These are phyloP conservation scores for Phaeomoniella chlamydospora DNA, from an alignment of 2,329 filamentous ascomycete genomes.

Conservation along the genomic window DNA sequence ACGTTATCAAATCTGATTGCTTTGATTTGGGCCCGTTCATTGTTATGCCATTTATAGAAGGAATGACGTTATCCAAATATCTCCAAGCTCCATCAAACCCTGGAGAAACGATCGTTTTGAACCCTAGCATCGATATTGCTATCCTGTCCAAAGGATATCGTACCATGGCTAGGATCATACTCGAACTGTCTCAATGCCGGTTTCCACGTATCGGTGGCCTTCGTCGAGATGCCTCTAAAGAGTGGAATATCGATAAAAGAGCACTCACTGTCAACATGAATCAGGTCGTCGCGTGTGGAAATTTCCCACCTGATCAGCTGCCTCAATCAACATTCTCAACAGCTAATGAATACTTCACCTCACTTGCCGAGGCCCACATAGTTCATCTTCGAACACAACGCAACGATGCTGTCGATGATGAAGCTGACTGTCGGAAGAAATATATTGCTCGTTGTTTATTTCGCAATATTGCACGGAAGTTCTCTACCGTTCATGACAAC, in stretches of 20 bases:
- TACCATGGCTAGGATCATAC: slow-evolving; percentile 13
- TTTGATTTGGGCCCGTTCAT: slow-evolving; percentile 11
- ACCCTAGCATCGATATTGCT: slow-evolving; percentile 8
- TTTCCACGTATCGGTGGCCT: slow-evolving; percentile 14
- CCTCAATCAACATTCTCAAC: slow-evolving; percentile 8
- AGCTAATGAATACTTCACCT: slow-evolving; percentile 14
- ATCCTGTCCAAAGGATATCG: slow-evolving; percentile 12
- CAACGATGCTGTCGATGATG: slow-evolving; percentile 16
- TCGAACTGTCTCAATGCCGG: slow-evolving; percentile 13
- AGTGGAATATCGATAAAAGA: slow-evolving; percentile 1
- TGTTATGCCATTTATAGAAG: slow-evolving; percentile 14
- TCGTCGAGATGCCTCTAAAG: background rate
- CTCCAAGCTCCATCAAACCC: slow-evolving; percentile 9
- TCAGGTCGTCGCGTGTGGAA: slow-evolving; percentile 9
- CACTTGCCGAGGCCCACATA: slow-evolving; percentile 13
- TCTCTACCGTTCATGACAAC: slow-evolving; percentile 8
- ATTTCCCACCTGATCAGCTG: slow-evolving; percentile 11
- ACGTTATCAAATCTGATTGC: slow-evolving; percentile 9
- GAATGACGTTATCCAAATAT: slow-evolving; percentile 10
- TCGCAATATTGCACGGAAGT: slow-evolving; percentile 6
- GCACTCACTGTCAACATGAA: slow-evolving; percentile 16
- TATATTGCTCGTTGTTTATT: slow-evolving; percentile 14
- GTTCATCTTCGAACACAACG: slow-evolving; percentile 14
- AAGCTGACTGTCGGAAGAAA: too few species aligned
- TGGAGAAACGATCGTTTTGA: slow-evolving; percentile 5